Conservation (phyloP, 2,329 filamentous ascomycete genomes). For the Diaporthe sp. region DNA sequence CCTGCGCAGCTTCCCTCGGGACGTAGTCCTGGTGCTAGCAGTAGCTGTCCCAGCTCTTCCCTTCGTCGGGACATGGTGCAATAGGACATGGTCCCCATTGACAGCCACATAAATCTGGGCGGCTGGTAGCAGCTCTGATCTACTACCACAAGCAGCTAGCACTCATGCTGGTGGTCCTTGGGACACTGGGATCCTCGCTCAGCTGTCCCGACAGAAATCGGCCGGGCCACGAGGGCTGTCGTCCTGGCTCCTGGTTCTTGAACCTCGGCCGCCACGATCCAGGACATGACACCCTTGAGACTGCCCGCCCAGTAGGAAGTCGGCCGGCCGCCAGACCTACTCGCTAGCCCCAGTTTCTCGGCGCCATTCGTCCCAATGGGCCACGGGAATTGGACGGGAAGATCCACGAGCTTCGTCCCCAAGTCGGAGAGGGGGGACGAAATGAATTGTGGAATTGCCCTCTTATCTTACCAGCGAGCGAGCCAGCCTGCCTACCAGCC, state of each 20-base stretch:
- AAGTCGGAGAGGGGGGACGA: neutral
- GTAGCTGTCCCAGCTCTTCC: neutral
- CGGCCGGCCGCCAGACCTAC: slow-evolving; percentile 12
- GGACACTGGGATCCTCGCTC: neutral
- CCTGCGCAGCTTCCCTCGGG: slow-evolving; percentile 2
- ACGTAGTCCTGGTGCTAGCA: neutral
- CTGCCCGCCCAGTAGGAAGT: slow-evolving; percentile 23
- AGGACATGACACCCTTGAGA: slow-evolving; percentile 2
- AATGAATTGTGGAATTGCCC: slow-evolving; percentile 27
- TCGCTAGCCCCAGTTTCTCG: slow-evolving; percentile 22
- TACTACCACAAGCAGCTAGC: neutral
- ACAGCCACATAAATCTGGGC: neutral
- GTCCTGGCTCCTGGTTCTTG: neutral
- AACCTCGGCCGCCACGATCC: slow-evolving; percentile 5
- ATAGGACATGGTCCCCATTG: neutral
- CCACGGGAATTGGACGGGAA: slow-evolving; percentile 20
- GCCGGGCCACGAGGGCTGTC: neutral
- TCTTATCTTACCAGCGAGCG: neutral
- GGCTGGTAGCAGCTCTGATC: neutral
- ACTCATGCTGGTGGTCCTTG: neutral
- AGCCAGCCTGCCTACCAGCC: neutral
- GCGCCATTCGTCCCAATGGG: slow-evolving; percentile 27
- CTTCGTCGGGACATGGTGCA: neutral
- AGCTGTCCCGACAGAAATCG: neutral
- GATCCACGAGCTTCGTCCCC: slow-evolving; percentile 22